Evolutionary conservation across 805 yeast genomes (phyloP).

Genomic region (Lipomyces starkeyi): DNA sequence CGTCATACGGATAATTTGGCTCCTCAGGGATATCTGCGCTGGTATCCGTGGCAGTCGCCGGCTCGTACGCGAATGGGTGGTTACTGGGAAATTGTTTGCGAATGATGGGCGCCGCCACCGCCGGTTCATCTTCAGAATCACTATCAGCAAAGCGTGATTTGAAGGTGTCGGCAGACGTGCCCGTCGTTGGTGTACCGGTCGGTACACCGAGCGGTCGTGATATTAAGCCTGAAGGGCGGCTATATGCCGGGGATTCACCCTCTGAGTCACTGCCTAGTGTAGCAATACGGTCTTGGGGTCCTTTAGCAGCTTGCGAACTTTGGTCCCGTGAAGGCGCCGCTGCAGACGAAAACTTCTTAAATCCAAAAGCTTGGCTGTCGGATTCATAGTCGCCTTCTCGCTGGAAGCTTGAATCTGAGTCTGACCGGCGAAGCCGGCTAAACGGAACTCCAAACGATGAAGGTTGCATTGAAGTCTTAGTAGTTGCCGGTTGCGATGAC

Average conservation of each 20-base stretch:
- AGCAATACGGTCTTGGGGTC: neutral
- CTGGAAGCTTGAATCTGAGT: slow-evolving; percentile 22
- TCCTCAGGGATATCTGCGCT: neutral
- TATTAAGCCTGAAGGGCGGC: neutral
- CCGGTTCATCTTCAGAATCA: neutral
- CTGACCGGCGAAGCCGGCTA: slow-evolving; percentile 10
- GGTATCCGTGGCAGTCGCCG: neutral
- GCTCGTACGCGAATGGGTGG: slow-evolving; percentile 12
- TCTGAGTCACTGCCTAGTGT: neutral
- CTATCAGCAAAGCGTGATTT: slow-evolving; percentile 5
- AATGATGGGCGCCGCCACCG: slow-evolving; percentile 7
- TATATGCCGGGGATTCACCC: neutral
- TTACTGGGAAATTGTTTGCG: slow-evolving; percentile 11
- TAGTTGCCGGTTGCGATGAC: neutral
- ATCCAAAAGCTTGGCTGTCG: slow-evolving; percentile 18
- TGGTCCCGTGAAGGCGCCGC: neutral
- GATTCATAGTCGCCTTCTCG: slow-evolving; percentile 11
- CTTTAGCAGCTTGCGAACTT: neutral
- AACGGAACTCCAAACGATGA: neutral
- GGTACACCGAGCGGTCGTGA: neutral
- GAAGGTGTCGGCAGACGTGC: neutral
- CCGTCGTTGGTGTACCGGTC: neutral
- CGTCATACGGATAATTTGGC: neutral
- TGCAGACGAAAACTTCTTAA: slow-evolving; percentile 6
- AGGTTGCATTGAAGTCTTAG: neutral